These are phyloP conservation scores for Torulaspora globosa DNA, from an alignment of 1,139 yeast species.

Conservation along the genomic window DNA sequence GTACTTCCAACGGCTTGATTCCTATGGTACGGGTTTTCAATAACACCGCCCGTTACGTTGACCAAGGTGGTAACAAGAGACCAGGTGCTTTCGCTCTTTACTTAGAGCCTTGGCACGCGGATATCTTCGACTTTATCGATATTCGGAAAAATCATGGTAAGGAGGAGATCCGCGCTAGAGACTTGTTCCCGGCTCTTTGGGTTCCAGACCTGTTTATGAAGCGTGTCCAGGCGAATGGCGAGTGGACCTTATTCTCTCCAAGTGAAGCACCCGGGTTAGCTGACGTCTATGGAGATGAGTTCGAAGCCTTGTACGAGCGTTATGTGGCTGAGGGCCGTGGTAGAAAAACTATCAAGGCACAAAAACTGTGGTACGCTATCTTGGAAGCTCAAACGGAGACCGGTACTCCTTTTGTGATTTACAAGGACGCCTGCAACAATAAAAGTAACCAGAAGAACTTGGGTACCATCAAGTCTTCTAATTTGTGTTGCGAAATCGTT, in stretches of 20 bases:
- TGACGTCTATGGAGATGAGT: constrained; percentile 79
- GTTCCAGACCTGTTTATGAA: constrained; percentile 86
- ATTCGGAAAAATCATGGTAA: constrained; percentile 87
- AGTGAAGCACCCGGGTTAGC: constrained; percentile 81
- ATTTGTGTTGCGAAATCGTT: constrained; percentile 85
- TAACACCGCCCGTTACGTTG: constrained; percentile 89
- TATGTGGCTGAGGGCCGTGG: constrained; percentile 75
- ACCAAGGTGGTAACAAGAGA: constrained; percentile 91
- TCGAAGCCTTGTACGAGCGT: constrained; percentile 61
- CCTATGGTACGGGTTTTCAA: constrained; percentile 90
- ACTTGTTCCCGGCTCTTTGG: constrained; percentile 88
- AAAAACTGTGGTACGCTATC: constrained; percentile 82
- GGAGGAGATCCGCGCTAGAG: constrained; percentile 87
- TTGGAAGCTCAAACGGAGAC: constrained; percentile 89
- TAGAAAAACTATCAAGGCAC: constrained; percentile 70
- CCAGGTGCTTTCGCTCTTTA: constrained; percentile 91
- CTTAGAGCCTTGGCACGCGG: constrained; percentile 91
- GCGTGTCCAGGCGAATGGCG: constrained; percentile 71
- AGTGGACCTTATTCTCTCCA: constrained; percentile 86
- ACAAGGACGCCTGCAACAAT: constrained; percentile 81
- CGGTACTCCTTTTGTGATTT: constrained; percentile 88
- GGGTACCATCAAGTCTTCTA: constrained; percentile 83
- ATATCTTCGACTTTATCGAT: constrained; percentile 76
- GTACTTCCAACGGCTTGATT: constrained; percentile 81
- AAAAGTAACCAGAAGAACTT: constrained; percentile 83